Conservation (phyloP, 306 rosid species). For the Dryas octopetala region DNA sequence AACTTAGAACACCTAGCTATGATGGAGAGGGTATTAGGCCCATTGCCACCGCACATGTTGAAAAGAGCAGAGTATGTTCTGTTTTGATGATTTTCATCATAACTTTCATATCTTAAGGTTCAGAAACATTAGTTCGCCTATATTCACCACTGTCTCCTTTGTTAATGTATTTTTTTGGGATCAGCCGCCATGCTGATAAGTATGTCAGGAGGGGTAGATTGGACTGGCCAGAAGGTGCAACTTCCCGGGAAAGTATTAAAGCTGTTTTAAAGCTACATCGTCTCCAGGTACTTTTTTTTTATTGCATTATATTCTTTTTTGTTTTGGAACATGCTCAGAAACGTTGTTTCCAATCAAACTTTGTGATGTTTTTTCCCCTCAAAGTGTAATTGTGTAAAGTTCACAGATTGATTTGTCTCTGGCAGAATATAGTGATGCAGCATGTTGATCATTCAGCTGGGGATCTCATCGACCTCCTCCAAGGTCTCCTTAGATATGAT, state of each 20-base stretch:
- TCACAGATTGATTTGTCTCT: background rate
- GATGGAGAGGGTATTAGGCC: slow-evolving; percentile 89
- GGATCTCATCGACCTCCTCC: slow-evolving; percentile 76
- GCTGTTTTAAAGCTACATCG: slow-evolving; percentile 70
- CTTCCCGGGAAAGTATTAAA: slow-evolving; percentile 76
- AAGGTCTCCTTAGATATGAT: slow-evolving; percentile 72
- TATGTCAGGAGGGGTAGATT: slow-evolving; percentile 68
- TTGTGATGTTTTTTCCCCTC: background rate
- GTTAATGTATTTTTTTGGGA: background rate
- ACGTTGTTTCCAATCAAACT: background rate
- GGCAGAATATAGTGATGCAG: slow-evolving; percentile 82
- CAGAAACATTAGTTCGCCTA: background rate
- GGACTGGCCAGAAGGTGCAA: slow-evolving; percentile 86
- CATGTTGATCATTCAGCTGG: slow-evolving; percentile 91
- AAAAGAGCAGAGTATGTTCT: slow-evolving; percentile 67
- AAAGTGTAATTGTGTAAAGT: background rate
- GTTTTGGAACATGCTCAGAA: background rate
- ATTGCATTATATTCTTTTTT: background rate
- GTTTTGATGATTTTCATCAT: background rate
- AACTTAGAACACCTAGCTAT: slow-evolving; percentile 85
- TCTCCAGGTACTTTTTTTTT: slow-evolving; percentile 51
- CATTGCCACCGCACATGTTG: slow-evolving; percentile 62
- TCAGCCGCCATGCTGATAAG: slow-evolving; percentile 73
- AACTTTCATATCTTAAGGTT: background rate
- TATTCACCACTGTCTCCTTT: background rate